Conservation (phyloP, 768 basidiomycete species). For the Chalciporus chontae region DNA sequence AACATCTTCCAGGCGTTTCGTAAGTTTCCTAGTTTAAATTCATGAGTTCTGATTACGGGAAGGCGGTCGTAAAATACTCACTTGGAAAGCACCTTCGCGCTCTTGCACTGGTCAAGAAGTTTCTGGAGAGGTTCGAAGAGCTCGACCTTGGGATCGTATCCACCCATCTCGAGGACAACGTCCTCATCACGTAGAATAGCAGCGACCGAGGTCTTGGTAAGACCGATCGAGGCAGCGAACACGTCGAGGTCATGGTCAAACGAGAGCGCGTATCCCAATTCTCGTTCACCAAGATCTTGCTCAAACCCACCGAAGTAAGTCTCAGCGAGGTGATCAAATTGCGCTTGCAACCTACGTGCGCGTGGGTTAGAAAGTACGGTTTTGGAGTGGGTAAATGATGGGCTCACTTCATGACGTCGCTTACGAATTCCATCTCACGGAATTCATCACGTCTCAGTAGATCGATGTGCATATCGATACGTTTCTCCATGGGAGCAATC, state of each 20-base stretch:
- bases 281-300: conserved; percentile 87
- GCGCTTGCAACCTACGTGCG: conserved; percentile 72
- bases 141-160: conserved; percentile 67
- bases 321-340: conserved; percentile 90
- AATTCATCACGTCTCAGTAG: conserved; percentile 85
- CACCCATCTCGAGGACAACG: conserved; percentile 66
- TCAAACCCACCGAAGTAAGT: conserved; percentile 80
- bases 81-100: conserved; percentile 78
- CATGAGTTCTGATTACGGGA: conserved; percentile 2
- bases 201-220: conserved; percentile 84
- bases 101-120: conserved; percentile 77
- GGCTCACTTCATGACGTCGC: conserved; percentile 80
- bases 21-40: conserved; percentile 69
- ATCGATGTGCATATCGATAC: conserved; percentile 89
- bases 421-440: conserved; percentile 89
- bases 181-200: conserved; percentile 76
- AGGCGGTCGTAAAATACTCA: conserved; percentile 31
- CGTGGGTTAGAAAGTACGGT: background rate
- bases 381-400: background rate
- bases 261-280: conserved; percentile 74
- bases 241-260: conserved; percentile 93
- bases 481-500: conserved; percentile 83
- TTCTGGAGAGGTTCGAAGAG: conserved; percentile 81
- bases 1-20: conserved; percentile 80
- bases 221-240: conserved; percentile 87